These are phyloP conservation scores for Aureobasidium melanogenum DNA, from an alignment of 2,329 filamentous ascomycete genomes.

Conservation along the genomic window DNA sequence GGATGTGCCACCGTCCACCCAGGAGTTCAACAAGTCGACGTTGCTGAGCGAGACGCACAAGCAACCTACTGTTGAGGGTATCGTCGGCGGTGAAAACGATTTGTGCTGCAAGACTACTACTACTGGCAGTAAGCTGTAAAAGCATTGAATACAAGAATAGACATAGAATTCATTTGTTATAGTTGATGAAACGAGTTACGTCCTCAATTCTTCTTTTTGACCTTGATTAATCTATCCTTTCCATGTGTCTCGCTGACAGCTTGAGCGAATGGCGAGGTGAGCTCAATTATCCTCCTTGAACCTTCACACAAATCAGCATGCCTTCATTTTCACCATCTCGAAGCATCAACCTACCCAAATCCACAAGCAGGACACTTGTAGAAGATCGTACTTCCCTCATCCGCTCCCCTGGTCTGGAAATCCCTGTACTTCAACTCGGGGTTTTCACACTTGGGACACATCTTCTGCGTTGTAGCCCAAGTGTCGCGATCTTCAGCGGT, in stretches of 20 bases:
- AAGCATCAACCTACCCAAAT: slow-evolving; percentile 51
- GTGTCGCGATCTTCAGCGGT: slow-evolving; percentile 64
- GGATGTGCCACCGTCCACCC: slow-evolving; percentile 47
- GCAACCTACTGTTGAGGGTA: slow-evolving; percentile 26
- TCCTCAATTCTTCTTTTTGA: too few species aligned
- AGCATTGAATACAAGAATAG: background rate
- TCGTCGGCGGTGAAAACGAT: slow-evolving; percentile 26
- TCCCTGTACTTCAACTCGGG: slow-evolving; percentile 78
- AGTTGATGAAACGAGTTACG: too few species aligned
- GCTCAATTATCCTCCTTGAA: slow-evolving; percentile 51
- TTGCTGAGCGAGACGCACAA: slow-evolving; percentile 24
- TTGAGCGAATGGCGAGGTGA: background rate
- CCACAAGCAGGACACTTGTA: slow-evolving; percentile 76
- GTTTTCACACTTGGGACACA: slow-evolving; percentile 71
- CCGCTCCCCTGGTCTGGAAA: slow-evolving; percentile 80
- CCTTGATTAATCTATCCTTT: too few species aligned
- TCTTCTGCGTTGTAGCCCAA: slow-evolving; percentile 58
- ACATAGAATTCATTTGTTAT: too few species aligned
- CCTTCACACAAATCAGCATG: background rate
- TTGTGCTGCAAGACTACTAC: slow-evolving; percentile 27
- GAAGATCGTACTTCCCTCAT: slow-evolving; percentile 90
- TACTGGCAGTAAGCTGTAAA: slow-evolving; percentile 22
- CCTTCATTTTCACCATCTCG: slow-evolving; percentile 17
- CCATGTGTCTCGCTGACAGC: too few species aligned
- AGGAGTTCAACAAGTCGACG: slow-evolving; percentile 37